Evolutionary conservation across 1,284 basidiomycete species (phyloP).

Genomic region (Trametes versicolor): DNA sequence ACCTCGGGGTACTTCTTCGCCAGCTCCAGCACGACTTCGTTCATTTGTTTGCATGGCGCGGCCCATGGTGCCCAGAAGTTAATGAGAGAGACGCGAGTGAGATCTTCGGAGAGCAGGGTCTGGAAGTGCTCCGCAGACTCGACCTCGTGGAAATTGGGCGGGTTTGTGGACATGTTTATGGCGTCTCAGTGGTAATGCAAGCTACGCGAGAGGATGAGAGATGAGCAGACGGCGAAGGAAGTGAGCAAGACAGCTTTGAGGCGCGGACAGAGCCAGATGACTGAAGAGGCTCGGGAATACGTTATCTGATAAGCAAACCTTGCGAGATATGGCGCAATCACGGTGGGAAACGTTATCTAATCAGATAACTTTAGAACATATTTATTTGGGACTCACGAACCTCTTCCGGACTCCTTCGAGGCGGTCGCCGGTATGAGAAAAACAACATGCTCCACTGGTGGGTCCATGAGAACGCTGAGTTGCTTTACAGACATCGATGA

Average conservation of each 20-base stretch:
- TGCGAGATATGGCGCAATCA: constrained; percentile 26
- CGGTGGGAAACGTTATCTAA: constrained; percentile 24
- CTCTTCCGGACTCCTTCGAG: neutral
- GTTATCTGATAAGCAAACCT: constrained; percentile 25
- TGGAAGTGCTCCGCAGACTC: constrained; percentile 80
- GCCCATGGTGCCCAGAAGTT: constrained; percentile 97
- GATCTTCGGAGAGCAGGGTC: constrained; percentile 76
- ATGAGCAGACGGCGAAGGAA: neutral
- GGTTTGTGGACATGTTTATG: constrained; percentile 31
- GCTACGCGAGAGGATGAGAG: constrained; percentile 1
- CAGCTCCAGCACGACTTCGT: constrained; percentile 76
- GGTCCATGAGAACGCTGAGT: constrained; percentile 3
- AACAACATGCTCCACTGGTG: neutral
- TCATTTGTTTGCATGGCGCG: constrained; percentile 89
- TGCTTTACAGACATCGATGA: neutral
- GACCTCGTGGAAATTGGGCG: constrained; percentile 63
- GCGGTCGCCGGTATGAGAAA: constrained; percentile 11
- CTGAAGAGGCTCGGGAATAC: constrained; percentile 2
- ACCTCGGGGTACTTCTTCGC: constrained; percentile 76
- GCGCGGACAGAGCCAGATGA: constrained; percentile 7
- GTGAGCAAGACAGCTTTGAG: constrained; percentile 6
- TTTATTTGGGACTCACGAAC: constrained; percentile 3
- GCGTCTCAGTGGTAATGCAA: constrained; percentile 6
- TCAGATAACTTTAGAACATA: constrained; percentile 14
- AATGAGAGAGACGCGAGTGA: constrained; percentile 83